Base-by-base conservation (phyloP, 2,329 filamentous ascomycete species). In the Nothophoma quercina region DNA sequence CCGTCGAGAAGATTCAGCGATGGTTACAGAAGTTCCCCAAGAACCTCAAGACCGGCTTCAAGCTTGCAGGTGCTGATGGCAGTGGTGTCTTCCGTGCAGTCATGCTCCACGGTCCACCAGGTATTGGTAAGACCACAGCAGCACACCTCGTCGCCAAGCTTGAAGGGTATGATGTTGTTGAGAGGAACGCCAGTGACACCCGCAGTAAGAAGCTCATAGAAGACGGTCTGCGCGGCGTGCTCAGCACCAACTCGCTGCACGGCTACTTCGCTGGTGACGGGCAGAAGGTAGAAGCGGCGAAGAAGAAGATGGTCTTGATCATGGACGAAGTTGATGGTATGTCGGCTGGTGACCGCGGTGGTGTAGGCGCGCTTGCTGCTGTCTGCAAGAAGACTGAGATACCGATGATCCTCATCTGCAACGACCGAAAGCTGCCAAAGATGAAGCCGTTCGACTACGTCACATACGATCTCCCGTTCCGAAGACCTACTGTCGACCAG, bases 321-420 rank as follows among this genome's bases (percentile, higher is more conserved):
- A 98, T 99, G 95, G 95, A 99, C 65, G 95, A 99, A 76, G 95
- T 99, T 4, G 95, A 99, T 67, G 95, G 95, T 44, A 98, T 99
- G 95, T 98, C 93, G 56, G 93, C 91, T 28, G 95, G 95, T 70
- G 95, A 99, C 71, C 88, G 95, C 56, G 95, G 95, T 61, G 95
- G 95, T 73, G 95, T 99, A 39, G 95, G 93, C 42, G 95, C 95
- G 23, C 81, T 99, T 50, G 93, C 95, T 50, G 91, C 95, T 52
- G 89, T 96, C 46, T 97, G 93, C 81, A 96, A 90, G 78, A 97
- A 96, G 81, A 95, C 93, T 0, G 87, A 95, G 63, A 87, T 99
- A 19, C 95, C 95, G 1, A 88, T 99, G 71, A 98, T 99, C 63
- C 83, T 99, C 47, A 98, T 99, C 64, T 99, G 95, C 83, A 99